These are phyloP conservation scores for Hymenotorrendiella dingleyae DNA, from an alignment of 2,329 filamentous ascomycete genomes.

Conservation along the genomic window DNA sequence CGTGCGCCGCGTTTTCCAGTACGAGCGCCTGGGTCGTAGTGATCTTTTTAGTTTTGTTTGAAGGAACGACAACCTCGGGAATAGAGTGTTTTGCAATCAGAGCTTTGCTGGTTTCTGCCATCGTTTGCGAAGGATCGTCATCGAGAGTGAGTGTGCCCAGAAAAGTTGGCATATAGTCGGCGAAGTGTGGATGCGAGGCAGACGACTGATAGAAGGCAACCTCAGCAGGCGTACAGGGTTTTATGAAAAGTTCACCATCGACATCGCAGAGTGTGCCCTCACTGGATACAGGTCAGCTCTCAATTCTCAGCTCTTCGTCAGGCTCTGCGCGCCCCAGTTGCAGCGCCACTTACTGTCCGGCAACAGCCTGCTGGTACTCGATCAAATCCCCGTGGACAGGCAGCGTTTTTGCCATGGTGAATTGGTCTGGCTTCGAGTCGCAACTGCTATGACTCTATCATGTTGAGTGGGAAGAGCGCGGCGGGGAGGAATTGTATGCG, in stretches of 20 bases:
- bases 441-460: slow-evolving; percentile 29
- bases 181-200: slow-evolving; percentile 64
- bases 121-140: slow-evolving; percentile 42
- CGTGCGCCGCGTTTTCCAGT: slow-evolving; percentile 74
- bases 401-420: slow-evolving; percentile 37
- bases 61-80: slow-evolving; percentile 21
- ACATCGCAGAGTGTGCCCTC: slow-evolving; percentile 84
- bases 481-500: slow-evolving; percentile 10
- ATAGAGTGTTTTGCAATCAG: slow-evolving; percentile 24
- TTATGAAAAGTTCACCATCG: slow-evolving; percentile 82
- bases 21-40: slow-evolving; percentile 76
- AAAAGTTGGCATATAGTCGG: slow-evolving; percentile 76
- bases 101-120: slow-evolving; percentile 43
- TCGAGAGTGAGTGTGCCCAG: slow-evolving; percentile 74
- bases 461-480: slow-evolving; percentile 17
- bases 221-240: slow-evolving; percentile 83
- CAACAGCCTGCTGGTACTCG: slow-evolving; percentile 70
- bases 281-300: slow-evolving; percentile 41
- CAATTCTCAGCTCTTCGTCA: not conserved
- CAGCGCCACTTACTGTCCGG: slow-evolving; percentile 69
- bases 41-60: slow-evolving; percentile 41
- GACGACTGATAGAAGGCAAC: slow-evolving; percentile 79
- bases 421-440: slow-evolving; percentile 19
- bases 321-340: not conserved
- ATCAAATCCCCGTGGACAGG: slow-evolving; percentile 47